Percentiles rank a stretch among this genome's conserved stretches.
phyloP scores from a whole-genome alignment of 768 basidiomycete species.

The Crepidotus variabilis region DNA sequence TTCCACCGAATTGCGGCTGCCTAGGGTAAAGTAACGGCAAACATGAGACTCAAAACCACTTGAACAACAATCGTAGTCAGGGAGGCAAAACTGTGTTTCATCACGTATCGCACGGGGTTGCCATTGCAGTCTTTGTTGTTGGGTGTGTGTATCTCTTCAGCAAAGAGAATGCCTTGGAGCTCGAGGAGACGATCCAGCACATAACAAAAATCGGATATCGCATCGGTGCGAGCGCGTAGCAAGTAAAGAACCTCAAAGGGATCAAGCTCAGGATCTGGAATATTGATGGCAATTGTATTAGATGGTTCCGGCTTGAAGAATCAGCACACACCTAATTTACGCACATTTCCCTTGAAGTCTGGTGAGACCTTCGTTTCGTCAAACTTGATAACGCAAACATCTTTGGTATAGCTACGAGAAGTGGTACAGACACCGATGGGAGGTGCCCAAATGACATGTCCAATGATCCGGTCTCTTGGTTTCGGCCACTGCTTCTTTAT shows the following conservation, averaged over 20 bases:
- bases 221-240: slow-evolving; percentile 13
- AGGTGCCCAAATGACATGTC: slow-evolving; percentile 35
- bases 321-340: slow-evolving; percentile 31
- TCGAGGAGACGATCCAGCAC: slow-evolving; percentile 27
- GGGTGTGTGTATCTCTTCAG: slow-evolving; percentile 25
- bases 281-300: slow-evolving; percentile 14
- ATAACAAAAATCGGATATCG: slow-evolving; percentile 16
- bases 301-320: slow-evolving; percentile 15
- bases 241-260: slow-evolving; percentile 16
- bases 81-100: slow-evolving; percentile 33
- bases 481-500: slow-evolving; percentile 30
- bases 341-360: slow-evolving; percentile 28
- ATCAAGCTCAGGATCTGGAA: slow-evolving; percentile 21
- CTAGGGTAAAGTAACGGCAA: slow-evolving; percentile 21
- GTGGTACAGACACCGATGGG: slow-evolving; percentile 23
- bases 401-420: slow-evolving; percentile 30
- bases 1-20: slow-evolving; percentile 21
- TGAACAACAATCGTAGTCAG: slow-evolving; percentile 30
- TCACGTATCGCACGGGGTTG: slow-evolving; percentile 24
- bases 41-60: slow-evolving; percentile 28
- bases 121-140: slow-evolving; percentile 17
- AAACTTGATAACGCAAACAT: slow-evolving; percentile 36
- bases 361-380: slow-evolving; percentile 29
- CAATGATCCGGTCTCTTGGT: slow-evolving; percentile 29
- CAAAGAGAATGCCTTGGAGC: slow-evolving; percentile 26